A percentile compares a stretch with the other conserved stretches of the same genome.
phyloP scores from a whole-genome alignment of 768 basidiomycete genomes.

The Porphyrellus cyaneotinctus region DNA sequence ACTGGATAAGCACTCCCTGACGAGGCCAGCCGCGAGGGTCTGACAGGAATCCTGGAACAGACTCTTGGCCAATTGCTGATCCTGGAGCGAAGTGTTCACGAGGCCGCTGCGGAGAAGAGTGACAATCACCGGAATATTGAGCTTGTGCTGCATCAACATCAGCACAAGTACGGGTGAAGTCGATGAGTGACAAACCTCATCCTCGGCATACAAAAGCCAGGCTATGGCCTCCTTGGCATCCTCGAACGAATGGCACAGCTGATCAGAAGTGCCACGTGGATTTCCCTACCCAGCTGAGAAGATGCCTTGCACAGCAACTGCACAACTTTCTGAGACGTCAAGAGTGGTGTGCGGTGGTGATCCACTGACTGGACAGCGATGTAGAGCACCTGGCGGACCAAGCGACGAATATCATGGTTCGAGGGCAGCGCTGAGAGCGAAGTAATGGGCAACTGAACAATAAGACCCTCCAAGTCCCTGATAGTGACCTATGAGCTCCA shows the following conservation, averaged over 20 bases:
- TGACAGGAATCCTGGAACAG: constrained; percentile 76
- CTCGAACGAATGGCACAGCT: constrained; percentile 83
- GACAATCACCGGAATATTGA: constrained; percentile 90
- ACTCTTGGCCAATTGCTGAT: constrained; percentile 86
- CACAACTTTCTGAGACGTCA: constrained; percentile 95
- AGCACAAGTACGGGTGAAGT: not conserved
- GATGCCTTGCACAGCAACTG: constrained; percentile 90
- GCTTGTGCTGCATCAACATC: constrained; percentile 68
- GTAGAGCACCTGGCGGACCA: constrained; percentile 78
- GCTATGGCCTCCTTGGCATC: constrained; percentile 95
- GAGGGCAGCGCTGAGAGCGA: constrained; percentile 68
- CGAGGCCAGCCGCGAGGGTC: constrained; percentile 76
- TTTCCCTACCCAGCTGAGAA: constrained; percentile 83
- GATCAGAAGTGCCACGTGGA: constrained; percentile 86
- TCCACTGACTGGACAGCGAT: constrained; percentile 78
- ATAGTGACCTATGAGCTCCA: constrained; percentile 17
- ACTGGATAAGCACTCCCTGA: constrained; percentile 80
- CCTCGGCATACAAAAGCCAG: constrained; percentile 95
- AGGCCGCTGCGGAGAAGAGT: constrained; percentile 83
- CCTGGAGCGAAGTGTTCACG: constrained; percentile 71
- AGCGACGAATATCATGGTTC: constrained; percentile 81
- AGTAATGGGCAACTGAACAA: constrained; percentile 70
- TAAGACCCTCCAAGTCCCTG: constrained; percentile 75
- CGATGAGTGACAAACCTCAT: constrained; percentile 60
- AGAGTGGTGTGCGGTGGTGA: constrained; percentile 79